phyloP scores from a whole-genome alignment of 202 grass and related monocot genomes.

The Digitaria exilis region DNA sequence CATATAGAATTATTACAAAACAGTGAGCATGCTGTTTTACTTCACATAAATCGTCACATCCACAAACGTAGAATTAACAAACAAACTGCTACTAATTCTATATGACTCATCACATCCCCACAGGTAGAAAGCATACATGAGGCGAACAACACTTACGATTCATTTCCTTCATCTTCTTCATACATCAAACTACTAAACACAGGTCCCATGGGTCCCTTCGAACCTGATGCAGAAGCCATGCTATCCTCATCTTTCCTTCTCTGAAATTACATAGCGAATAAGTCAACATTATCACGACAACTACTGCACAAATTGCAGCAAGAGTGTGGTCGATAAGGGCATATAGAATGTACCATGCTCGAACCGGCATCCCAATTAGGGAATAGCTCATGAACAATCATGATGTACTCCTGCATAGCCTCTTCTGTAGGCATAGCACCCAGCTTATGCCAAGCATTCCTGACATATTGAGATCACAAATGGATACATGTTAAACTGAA shows the following conservation, averaged over 20 bases:
- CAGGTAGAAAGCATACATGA: not conserved
- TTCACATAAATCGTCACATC: not conserved
- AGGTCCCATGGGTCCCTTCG: conserved; percentile 87
- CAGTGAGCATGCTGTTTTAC: conserved; percentile 6
- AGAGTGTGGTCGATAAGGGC: not conserved
- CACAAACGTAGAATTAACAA: not conserved
- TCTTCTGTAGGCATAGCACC: conserved; percentile 93
- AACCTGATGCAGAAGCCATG: conserved; percentile 55
- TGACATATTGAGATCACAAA: conserved; percentile 39
- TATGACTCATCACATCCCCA: too few relatives aligned
- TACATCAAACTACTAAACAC: conserved; percentile 94
- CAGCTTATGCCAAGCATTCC: conserved; percentile 95
- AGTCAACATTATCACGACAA: not conserved
- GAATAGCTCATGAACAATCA: conserved; percentile 73
- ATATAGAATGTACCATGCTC: conserved; percentile 37
- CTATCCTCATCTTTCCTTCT: conserved; percentile 60
- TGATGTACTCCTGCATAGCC: conserved; percentile 92
- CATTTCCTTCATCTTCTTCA: conserved; percentile 73
- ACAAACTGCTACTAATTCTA: not conserved
- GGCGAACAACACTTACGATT: conserved; percentile 47
- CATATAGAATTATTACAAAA: conserved; percentile 27
- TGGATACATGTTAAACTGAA: conserved; percentile 12
- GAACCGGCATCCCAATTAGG: conserved; percentile 78
- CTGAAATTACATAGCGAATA: conserved; percentile 40
- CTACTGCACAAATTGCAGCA: not conserved